Conservation (phyloP, 495 filamentous ascomycete genomes). For the Lasiosphaeris hirsuta region DNA sequence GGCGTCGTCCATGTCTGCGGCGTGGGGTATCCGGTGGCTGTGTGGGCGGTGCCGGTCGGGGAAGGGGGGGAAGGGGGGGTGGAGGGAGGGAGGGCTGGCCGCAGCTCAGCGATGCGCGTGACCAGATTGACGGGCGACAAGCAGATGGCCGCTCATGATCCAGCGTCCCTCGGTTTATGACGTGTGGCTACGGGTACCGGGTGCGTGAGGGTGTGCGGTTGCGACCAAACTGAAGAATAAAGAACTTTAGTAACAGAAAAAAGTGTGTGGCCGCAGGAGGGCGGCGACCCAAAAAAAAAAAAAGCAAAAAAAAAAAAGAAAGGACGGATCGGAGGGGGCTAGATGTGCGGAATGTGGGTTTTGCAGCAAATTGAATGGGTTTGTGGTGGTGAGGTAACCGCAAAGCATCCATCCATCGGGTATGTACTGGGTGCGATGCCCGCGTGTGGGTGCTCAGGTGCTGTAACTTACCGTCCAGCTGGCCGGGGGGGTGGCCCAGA, state of each 20-base stretch:
- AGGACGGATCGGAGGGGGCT: background rate
- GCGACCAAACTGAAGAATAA: background rate
- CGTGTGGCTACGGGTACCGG: background rate
- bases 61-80: background rate
- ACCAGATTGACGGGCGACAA: conserved; percentile 16
- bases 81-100: conserved; percentile 2
- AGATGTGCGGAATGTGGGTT: conserved; percentile 1
- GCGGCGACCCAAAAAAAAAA: background rate
- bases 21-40: background rate
- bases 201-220: background rate
- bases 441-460: too few species aligned
- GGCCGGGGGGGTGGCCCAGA: too few species aligned
- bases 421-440: background rate
- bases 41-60: background rate
- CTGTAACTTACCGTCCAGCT: too few species aligned
- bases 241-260: background rate
- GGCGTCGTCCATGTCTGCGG: conserved; percentile 45
- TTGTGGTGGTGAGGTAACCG: conserved; percentile 8
- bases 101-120: conserved; percentile 18
- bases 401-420: background rate
- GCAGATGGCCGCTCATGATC: conserved; percentile 19
- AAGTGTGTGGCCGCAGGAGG: background rate
- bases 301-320: background rate
- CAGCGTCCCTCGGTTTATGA: too few species aligned
- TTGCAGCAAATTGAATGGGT: background rate